Conservation (phyloP, 1,139 yeast genomes). For the Pichiaceae sp. region DNA sequence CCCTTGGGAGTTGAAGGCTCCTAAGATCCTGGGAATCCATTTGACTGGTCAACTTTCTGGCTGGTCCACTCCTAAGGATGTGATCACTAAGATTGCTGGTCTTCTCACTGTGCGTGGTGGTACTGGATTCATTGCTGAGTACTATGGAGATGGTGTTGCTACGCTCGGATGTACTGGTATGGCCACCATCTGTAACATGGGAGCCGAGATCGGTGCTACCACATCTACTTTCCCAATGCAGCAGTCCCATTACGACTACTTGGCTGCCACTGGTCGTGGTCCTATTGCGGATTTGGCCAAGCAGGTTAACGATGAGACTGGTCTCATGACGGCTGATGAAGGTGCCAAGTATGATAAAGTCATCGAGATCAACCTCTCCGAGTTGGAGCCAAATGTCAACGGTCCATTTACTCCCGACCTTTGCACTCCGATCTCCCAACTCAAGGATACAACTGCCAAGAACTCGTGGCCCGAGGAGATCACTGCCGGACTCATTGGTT, state of each 20-base stretch:
- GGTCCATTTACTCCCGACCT: constrained; percentile 96
- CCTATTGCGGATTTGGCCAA: constrained; percentile 77
- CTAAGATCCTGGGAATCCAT: constrained; percentile 84
- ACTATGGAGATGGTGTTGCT: constrained; percentile 89
- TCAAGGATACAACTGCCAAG: constrained; percentile 51
- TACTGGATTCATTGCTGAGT: constrained; percentile 91
- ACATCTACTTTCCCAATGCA: constrained; percentile 96
- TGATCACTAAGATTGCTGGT: constrained; percentile 87
- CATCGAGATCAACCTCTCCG: constrained; percentile 66
- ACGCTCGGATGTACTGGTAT: constrained; percentile 91
- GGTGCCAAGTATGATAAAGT: constrained; percentile 81
- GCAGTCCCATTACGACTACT: constrained; percentile 74
- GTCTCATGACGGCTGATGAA: constrained; percentile 68
- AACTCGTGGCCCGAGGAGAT: constrained; percentile 79
- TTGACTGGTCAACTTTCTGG: constrained; percentile 80
- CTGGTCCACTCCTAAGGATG: constrained; percentile 96
- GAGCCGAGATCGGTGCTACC: constrained; percentile 98
- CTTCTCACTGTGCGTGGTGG: constrained; percentile 92
- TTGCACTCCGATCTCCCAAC: constrained; percentile 73
- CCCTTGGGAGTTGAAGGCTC: constrained; percentile 99
- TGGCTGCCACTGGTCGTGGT: constrained; percentile 71
- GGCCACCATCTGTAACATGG: constrained; percentile 99
- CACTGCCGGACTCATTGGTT: constrained; percentile 90
- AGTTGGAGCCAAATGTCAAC: constrained; percentile 81
- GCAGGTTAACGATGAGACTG: constrained; percentile 49